phyloP scores from a whole-genome alignment of 140 eudicot species.

The Stevia rebaudiana region DNA sequence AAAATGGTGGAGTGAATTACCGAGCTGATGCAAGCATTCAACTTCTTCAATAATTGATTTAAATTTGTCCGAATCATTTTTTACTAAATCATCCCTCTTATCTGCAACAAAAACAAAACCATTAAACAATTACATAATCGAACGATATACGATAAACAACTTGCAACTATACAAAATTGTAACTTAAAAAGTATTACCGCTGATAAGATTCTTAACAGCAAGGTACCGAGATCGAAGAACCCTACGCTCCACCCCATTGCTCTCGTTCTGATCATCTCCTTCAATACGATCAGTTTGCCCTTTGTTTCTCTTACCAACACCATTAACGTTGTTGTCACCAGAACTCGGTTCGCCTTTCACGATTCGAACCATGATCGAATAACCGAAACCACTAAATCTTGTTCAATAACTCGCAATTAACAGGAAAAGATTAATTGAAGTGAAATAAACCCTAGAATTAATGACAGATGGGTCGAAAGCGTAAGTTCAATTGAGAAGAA shows the following conservation, averaged over 20 bases:
- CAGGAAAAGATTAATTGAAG: slow-evolving; percentile 1
- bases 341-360: slow-evolving; percentile 34
- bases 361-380: slow-evolving; percentile 22
- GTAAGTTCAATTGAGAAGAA: neutral
- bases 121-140: neutral
- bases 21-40: slow-evolving; percentile 73
- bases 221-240: slow-evolving; percentile 79
- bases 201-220: slow-evolving; percentile 60
- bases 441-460: slow-evolving; percentile 10
- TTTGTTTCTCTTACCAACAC: neutral
- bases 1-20: slow-evolving; percentile 21
- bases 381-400: neutral
- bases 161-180: neutral
- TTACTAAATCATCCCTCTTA: slow-evolving; percentile 61
- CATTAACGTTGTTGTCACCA: neutral
- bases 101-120: slow-evolving; percentile 37
- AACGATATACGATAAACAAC: neutral
- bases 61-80: slow-evolving; percentile 59
- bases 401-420: neutral
- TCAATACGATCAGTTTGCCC: slow-evolving; percentile 12
- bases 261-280: slow-evolving; percentile 24
- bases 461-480: neutral
- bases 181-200: slow-evolving; percentile 31
- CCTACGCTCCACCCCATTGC: slow-evolving; percentile 43
- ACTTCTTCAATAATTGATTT: slow-evolving; percentile 53